Conservation (phyloP, 495 filamentous ascomycete genomes). For the Hypomontagnella submonticulosa region DNA sequence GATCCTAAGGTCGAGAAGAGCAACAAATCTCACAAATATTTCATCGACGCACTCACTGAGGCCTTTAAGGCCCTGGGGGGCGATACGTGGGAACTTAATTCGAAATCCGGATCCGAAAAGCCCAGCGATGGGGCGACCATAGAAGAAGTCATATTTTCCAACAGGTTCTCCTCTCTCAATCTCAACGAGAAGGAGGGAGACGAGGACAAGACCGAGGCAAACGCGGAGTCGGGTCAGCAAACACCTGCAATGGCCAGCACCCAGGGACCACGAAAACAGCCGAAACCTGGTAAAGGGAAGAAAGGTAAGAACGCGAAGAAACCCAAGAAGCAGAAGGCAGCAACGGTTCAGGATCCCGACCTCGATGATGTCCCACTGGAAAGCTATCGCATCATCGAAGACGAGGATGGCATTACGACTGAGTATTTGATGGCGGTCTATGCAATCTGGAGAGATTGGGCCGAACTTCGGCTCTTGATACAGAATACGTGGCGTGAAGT, state of each 20-base stretch:
- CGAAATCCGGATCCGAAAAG: constrained; percentile 13
- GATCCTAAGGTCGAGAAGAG: constrained; percentile 54
- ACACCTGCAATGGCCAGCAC: constrained; percentile 8
- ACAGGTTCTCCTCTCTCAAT: constrained; percentile 47
- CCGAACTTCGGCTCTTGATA: constrained; percentile 49
- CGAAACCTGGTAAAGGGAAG: constrained; percentile 52
- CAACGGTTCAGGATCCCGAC: constrained; percentile 21
- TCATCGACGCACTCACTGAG: constrained; percentile 53
- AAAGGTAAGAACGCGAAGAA: constrained; percentile 44
- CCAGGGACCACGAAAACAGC: constrained; percentile 24
- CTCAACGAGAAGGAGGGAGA: constrained; percentile 29
- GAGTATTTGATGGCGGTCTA: constrained; percentile 58
- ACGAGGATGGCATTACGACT: constrained; percentile 42
- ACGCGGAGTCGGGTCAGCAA: constrained; percentile 11
- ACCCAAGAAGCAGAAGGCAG: constrained; percentile 11
- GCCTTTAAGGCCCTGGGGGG: constrained; percentile 53
- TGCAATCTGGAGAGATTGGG: constrained; percentile 46
- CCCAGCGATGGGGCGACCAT: constrained; percentile 39
- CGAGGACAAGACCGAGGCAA: constrained; percentile 1
- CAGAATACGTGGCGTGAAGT: constrained; percentile 60
- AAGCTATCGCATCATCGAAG: constrained; percentile 59
- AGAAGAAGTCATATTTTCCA: constrained; percentile 47
- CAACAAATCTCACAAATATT: constrained; percentile 54
- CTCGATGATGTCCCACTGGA: constrained; percentile 53
- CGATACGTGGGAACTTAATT: constrained; percentile 29